Evolutionary conservation across 2,329 filamentous ascomycete species (phyloP).

Genomic region (Neofusicoccum umdonicola): DNA sequence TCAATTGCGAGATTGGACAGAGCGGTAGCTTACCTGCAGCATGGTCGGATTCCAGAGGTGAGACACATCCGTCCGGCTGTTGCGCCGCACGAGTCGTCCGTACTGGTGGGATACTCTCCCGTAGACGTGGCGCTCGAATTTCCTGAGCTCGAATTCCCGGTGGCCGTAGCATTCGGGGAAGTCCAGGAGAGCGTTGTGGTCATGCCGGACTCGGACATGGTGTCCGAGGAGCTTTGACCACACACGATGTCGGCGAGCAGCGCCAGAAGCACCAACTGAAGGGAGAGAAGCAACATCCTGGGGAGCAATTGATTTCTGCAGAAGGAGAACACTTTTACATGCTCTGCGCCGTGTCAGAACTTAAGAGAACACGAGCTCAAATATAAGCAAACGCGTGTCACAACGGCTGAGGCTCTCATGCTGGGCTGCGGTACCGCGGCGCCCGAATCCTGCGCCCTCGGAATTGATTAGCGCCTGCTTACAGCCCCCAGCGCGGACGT

Average conservation of each 20-base stretch:
- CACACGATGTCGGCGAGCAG: no score
- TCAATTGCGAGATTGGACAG: neutral
- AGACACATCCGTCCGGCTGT: slow-evolving; percentile 3
- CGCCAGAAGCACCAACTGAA: neutral
- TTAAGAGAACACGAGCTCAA: neutral
- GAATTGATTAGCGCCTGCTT: neutral
- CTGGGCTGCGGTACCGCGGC: no score
- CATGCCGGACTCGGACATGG: neutral
- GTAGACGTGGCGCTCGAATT: neutral
- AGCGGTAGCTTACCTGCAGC: neutral
- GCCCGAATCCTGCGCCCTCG: neutral
- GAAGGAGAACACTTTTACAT: no score
- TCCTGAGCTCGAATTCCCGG: neutral
- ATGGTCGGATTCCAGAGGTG: slow-evolving; percentile 1
- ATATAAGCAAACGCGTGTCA: neutral
- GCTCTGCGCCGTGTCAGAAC: no score
- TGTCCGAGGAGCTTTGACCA: neutral
- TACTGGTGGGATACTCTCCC: neutral
- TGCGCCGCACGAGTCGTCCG: slow-evolving; percentile 1
- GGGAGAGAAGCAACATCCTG: neutral
- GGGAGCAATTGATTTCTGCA: no score
- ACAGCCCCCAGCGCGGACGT: neutral
- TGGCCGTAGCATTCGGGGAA: neutral
- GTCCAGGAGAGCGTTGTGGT: slow-evolving; percentile 7
- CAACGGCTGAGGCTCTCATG: neutral